A percentile compares a stretch with the other conserved stretches of the same genome.
phyloP scores from a whole-genome alignment of 768 basidiomycete species.

The Macrocybe gigantea region DNA sequence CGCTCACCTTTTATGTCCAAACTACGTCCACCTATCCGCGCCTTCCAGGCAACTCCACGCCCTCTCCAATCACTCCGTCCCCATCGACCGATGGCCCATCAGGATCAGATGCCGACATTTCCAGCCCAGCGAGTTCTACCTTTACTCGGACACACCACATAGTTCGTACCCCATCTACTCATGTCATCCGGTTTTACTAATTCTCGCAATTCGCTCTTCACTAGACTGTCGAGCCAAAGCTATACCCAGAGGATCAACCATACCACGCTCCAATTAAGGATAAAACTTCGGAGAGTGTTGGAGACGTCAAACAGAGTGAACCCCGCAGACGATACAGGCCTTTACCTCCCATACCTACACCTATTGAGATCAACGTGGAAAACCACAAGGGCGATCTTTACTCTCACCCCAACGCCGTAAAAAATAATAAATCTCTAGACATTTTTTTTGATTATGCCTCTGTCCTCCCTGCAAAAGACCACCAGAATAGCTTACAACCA shows the following conservation, averaged over 20 bases:
- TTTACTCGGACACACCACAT: too few species aligned
- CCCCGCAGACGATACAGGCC: slow-evolving; percentile 13
- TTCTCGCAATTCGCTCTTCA: too few species aligned
- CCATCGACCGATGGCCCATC: too few species aligned
- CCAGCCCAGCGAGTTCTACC: too few species aligned
- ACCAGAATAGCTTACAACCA: background rate
- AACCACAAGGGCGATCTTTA: slow-evolving; percentile 5
- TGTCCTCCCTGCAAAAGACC: background rate
- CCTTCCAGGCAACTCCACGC: background rate
- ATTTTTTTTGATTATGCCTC: slow-evolving; percentile 7
- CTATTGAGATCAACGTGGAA: slow-evolving; percentile 3
- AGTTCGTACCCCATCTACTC: too few species aligned
- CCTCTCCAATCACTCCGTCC: background rate
- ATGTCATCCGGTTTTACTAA: too few species aligned
- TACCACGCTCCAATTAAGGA: background rate
- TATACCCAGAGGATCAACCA: too few species aligned
- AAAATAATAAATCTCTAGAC: slow-evolving; percentile 8
- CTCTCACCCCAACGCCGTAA: slow-evolving; percentile 2
- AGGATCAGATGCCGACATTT: too few species aligned
- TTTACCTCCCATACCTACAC: slow-evolving; percentile 15
- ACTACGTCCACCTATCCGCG: background rate
- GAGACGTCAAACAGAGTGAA: slow-evolving; percentile 2
- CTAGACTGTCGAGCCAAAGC: too few species aligned
- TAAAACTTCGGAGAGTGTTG: slow-evolving; percentile 2
- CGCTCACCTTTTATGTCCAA: slow-evolving; percentile 12